These are phyloP conservation scores for Lentinula detonsa DNA, from an alignment of 768 basidiomycete genomes.

Conservation along the genomic window DNA sequence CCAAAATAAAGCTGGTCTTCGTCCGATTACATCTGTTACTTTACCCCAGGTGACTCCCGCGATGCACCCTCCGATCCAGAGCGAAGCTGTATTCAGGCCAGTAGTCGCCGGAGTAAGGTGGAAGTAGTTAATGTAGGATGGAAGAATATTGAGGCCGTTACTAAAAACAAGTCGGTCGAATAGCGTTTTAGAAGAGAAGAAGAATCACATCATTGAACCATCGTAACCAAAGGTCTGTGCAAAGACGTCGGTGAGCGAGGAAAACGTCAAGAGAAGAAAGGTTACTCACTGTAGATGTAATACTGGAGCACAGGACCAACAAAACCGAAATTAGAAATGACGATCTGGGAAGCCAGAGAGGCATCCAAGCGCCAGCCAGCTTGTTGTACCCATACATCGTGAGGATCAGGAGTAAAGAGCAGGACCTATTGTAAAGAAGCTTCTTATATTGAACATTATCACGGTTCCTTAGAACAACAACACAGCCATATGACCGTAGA, in stretches of 20 bases:
- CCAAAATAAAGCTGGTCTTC: conserved; percentile 15
- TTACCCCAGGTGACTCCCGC: conserved; percentile 16
- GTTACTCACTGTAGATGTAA: neutral
- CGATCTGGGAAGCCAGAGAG: conserved; percentile 1
- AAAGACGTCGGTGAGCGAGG: neutral
- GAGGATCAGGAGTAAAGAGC: neutral
- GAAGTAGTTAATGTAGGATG: conserved; percentile 14
- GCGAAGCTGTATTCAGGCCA: conserved; percentile 15
- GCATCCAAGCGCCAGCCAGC: conserved; percentile 2
- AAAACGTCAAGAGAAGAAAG: neutral
- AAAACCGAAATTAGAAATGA: conserved; percentile 3
- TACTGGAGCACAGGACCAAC: conserved; percentile 1
- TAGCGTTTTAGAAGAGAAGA: neutral
- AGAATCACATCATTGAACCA: conserved; percentile 5
- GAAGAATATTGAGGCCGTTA: conserved; percentile 17
- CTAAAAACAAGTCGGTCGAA: neutral
- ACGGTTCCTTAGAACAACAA: no score
- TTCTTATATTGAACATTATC: neutral
- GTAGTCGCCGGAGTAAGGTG: conserved; percentile 8
- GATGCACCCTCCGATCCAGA: conserved; percentile 18
- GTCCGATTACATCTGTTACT: conserved; percentile 16
- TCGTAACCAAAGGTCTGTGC: conserved; percentile 4
- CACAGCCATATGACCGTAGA: no score
- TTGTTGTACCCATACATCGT: conserved; percentile 3
- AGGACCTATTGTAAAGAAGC: neutral